A percentile compares a stretch with the other conserved stretches of the same genome.
phyloP scores from a whole-genome alignment of 2,329 filamentous ascomycete species.

The Neofusicoccum laricinum region DNA sequence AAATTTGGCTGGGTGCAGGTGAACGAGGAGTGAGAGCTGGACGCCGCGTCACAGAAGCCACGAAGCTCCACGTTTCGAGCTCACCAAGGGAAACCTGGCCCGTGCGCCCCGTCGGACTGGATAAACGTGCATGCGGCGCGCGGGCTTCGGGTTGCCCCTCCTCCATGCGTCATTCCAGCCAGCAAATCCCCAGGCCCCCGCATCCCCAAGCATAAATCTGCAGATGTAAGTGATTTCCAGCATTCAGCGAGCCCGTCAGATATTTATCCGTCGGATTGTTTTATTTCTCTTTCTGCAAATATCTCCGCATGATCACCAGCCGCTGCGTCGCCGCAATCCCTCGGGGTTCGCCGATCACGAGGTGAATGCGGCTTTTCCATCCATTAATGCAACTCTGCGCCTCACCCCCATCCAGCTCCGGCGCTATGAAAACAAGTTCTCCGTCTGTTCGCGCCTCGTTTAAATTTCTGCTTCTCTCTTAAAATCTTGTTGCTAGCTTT shows the following conservation, averaged over 20 bases:
- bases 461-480: background rate
- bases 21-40: background rate
- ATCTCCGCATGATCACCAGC: background rate
- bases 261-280: background rate
- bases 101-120: no score
- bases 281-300: background rate
- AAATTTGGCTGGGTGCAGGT: background rate
- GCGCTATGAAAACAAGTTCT: constrained; percentile 4
- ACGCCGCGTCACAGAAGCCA: background rate
- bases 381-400: constrained; percentile 3
- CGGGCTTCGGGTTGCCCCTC: background rate
- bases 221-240: background rate
- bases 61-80: constrained; percentile 11
- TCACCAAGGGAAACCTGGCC: background rate
- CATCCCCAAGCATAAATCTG: background rate
- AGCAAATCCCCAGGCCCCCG: background rate
- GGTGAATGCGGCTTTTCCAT: constrained; percentile 9
- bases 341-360: constrained; percentile 14
- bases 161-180: constrained; percentile 8
- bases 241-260: background rate
- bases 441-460: background rate
- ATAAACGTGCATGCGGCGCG: background rate
- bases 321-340: background rate
- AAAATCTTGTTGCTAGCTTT: background rate
- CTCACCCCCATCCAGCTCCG: constrained; percentile 2